Percentiles rank a stretch among this genome's conserved stretches.
Evolutionary conservation across 495 filamentous ascomycete species (phyloP).

Genomic region (Rostrohypoxylon terebratum): DNA sequence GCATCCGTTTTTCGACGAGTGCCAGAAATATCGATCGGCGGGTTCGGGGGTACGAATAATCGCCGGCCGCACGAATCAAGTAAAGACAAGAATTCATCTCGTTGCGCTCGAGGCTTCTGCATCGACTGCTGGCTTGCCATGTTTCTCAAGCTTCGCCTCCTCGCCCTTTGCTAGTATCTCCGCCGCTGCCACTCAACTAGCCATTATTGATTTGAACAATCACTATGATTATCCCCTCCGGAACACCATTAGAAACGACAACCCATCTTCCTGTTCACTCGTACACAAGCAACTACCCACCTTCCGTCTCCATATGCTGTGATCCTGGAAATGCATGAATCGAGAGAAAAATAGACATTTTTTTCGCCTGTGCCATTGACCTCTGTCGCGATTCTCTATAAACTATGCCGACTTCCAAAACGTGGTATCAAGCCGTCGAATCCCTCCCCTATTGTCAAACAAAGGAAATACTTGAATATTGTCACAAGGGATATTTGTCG

Average conservation of each 20-base stretch:
- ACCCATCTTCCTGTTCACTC: constrained; percentile 36
- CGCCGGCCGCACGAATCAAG: constrained; percentile 40
- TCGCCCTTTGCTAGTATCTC: constrained; percentile 2
- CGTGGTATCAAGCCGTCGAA: constrained; percentile 49
- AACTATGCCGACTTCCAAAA: constrained; percentile 45
- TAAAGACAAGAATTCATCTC: constrained; percentile 28
- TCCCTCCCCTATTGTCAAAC: constrained; percentile 42
- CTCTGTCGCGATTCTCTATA: constrained; percentile 48
- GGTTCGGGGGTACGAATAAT: constrained; percentile 38
- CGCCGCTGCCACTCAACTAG: constrained; percentile 24
- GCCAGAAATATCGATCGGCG: constrained; percentile 46
- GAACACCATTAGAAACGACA: constrained; percentile 46
- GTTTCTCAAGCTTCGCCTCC: constrained; percentile 21
- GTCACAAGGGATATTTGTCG: constrained; percentile 46
- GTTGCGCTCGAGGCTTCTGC: constrained; percentile 32
- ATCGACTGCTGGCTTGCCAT: constrained; percentile 31
- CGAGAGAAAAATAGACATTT: constrained; percentile 27
- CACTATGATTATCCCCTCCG: constrained; percentile 40
- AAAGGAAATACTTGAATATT: constrained; percentile 52
- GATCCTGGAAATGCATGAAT: constrained; percentile 52
- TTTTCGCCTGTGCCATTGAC: constrained; percentile 45
- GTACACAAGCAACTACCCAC: constrained; percentile 50
- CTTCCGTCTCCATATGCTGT: constrained; percentile 46
- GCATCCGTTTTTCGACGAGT: constrained; percentile 49
- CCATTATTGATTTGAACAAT: constrained; percentile 32